Evolutionary conservation across 2,329 filamentous ascomycete genomes (phyloP).

Genomic region (Cercospora canescens): DNA sequence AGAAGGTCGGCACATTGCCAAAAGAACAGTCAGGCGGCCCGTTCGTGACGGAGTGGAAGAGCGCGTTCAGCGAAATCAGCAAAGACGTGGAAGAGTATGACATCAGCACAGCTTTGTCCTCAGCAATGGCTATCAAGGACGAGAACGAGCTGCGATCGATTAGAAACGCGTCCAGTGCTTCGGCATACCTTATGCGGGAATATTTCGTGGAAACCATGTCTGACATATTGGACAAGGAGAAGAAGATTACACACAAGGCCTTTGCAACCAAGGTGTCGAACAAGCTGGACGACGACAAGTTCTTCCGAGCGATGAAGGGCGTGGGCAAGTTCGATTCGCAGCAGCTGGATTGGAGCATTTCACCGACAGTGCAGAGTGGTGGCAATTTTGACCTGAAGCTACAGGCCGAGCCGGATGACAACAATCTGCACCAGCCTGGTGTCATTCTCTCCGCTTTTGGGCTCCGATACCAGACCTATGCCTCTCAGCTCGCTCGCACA

Average conservation of each 20-base stretch:
- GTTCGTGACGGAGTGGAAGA: slow-evolving; percentile 96
- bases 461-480: slow-evolving; percentile 93
- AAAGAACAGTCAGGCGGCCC: slow-evolving; percentile 85
- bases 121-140: slow-evolving; percentile 89
- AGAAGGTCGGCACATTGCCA: slow-evolving; percentile 82
- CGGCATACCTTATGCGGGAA: slow-evolving; percentile 89
- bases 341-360: slow-evolving; percentile 93
- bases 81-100: slow-evolving; percentile 90
- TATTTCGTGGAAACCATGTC: slow-evolving; percentile 99
- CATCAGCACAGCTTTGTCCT: slow-evolving; percentile 77
- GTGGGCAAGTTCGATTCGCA: slow-evolving; percentile 82
- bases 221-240: slow-evolving; percentile 89
- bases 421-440: slow-evolving; percentile 73
- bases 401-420: slow-evolving; percentile 74
- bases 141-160: slow-evolving; percentile 92
- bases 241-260: slow-evolving; percentile 88
- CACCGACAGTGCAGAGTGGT: slow-evolving; percentile 83
- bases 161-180: slow-evolving; percentile 90
- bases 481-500: slow-evolving; percentile 86
- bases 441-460: slow-evolving; percentile 93
- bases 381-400: slow-evolving; percentile 92
- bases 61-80: slow-evolving; percentile 71
- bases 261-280: slow-evolving; percentile 84
- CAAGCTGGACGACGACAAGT: slow-evolving; percentile 91
- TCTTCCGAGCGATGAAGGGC: slow-evolving; percentile 84